Evolutionary conservation across 164 flowering plant species (phyloP).

Genomic region (Sextonia rubra): DNA sequence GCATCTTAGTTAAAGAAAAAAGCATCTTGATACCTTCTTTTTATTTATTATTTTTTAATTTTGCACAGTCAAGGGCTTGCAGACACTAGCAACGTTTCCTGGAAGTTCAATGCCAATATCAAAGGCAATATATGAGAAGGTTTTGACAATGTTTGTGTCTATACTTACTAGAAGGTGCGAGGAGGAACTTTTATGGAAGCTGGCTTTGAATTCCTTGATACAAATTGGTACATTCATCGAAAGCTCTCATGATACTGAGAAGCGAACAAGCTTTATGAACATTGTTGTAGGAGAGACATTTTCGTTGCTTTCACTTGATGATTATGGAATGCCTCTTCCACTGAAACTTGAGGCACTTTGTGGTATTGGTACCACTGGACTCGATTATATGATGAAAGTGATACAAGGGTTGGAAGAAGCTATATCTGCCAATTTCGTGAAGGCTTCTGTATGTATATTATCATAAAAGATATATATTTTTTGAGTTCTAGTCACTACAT

Average conservation of each 20-base stretch:
- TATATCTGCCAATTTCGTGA: constrained; percentile 40
- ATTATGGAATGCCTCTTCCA: constrained; percentile 40
- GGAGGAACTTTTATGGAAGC: constrained; percentile 46
- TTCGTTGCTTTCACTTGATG: constrained; percentile 34
- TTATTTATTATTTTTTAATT: background rate
- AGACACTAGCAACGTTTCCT: constrained; percentile 65
- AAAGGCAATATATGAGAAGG: constrained; percentile 40
- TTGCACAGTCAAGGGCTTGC: constrained; percentile 77
- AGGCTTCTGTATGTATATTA: constrained; percentile 47
- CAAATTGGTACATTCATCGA: constrained; percentile 56
- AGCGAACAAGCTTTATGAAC: constrained; percentile 36
- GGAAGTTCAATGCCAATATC: constrained; percentile 38
- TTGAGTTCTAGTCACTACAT: background rate
- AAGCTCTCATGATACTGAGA: constrained; percentile 44
- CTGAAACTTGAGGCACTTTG: constrained; percentile 58
- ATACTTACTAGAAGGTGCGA: constrained; percentile 30
- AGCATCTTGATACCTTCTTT: too few species aligned
- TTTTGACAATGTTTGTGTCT: constrained; percentile 46
- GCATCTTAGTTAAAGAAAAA: background rate
- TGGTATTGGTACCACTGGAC: constrained; percentile 50
- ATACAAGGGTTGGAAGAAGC: constrained; percentile 56
- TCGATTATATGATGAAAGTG: constrained; percentile 41
- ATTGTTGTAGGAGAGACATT: constrained; percentile 57
- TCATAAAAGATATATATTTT: constrained; percentile 5
- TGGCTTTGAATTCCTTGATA: constrained; percentile 54